A percentile compares a stretch with the other conserved stretches of the same genome.
Conservation (phyloP, 345 rosid species). For the Melaleuca alternifolia region DNA sequence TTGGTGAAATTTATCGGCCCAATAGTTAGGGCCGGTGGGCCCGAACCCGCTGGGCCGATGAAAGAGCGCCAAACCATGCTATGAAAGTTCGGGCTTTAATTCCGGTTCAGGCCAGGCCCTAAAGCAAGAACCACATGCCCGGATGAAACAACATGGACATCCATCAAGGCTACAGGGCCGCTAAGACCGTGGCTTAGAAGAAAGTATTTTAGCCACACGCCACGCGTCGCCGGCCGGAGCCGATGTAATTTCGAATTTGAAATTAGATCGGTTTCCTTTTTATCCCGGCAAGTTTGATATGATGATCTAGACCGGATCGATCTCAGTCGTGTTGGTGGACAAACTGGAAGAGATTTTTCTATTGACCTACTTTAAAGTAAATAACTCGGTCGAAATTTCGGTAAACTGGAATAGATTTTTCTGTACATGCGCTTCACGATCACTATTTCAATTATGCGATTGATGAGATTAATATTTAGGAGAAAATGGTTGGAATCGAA, state of each 20-base stretch:
- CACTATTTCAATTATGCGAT: background rate
- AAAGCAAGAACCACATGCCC: background rate
- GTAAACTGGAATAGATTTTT: too few relatives aligned
- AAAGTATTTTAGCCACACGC: rapidly evolving
- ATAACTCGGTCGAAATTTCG: background rate
- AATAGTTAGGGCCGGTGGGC: background rate
- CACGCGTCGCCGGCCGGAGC: background rate
- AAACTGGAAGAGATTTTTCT: too few relatives aligned
- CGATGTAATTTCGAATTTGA: background rate
- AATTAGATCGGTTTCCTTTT: background rate
- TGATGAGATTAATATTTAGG: background rate
- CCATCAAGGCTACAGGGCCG: background rate
- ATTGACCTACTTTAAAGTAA: background rate
- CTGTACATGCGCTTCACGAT: background rate
- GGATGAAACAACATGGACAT: background rate
- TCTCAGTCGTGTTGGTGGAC: background rate
- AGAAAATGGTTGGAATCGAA: background rate
- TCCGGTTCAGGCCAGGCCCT: background rate
- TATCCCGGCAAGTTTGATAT: background rate
- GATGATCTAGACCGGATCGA: background rate
- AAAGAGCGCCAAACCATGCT: background rate
- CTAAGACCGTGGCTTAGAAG: background rate
- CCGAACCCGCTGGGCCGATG: background rate
- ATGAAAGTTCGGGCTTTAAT: background rate
- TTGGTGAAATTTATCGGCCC: background rate